Evolutionary conservation across 208 protist species (phyloP), one percentile per base, ranked within the genome.

Genomic region (Phytomonas francai): DNA sequence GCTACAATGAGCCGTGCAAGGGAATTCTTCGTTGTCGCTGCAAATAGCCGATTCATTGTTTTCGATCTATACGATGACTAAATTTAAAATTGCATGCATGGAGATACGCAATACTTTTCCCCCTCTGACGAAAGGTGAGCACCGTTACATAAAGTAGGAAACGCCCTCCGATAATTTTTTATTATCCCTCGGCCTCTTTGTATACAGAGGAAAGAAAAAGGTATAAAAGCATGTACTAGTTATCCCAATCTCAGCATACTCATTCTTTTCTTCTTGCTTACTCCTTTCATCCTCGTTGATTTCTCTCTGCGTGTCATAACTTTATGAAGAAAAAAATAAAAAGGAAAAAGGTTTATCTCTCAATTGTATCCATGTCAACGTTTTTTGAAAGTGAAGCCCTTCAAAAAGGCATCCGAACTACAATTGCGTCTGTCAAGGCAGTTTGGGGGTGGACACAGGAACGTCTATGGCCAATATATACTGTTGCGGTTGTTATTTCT

Each of bases 381-480:
- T 80, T 85, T 51, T 66, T 76, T 49, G 81, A 93, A 70, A 78
- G 80, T 58, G 62, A 70, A 22, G 63, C 73, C 58, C 8, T 90
- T 59, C 33, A 72, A 62, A 76, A 81, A 49, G 74, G 67, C 12
- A 59, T 81, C 58, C 59, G 54, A 54, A 67, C 51, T 45, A 67
- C 73, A 28, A 11, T 85, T 4, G 30, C 58, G 3, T 73, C 68
- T 19, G 74, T 49, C 25, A 74, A 77, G 70, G 59, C 81, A 3
- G 76, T 72, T 7, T 91, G 77, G 71, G 58, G 59, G 45, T 90
- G 80, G 82, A 70, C 80, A n/a, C 65, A 70, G 25, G 79, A 87
- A 42, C 81, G 86, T 0, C 42, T 86, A n/a, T 95, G 89, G 89
- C 84, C 89, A 42, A 74, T 95, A 45, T 95, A 87, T 79, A 81